Evolutionary conservation across 306 rosid genomes (phyloP).

Genomic region (Quercus rubra): DNA sequence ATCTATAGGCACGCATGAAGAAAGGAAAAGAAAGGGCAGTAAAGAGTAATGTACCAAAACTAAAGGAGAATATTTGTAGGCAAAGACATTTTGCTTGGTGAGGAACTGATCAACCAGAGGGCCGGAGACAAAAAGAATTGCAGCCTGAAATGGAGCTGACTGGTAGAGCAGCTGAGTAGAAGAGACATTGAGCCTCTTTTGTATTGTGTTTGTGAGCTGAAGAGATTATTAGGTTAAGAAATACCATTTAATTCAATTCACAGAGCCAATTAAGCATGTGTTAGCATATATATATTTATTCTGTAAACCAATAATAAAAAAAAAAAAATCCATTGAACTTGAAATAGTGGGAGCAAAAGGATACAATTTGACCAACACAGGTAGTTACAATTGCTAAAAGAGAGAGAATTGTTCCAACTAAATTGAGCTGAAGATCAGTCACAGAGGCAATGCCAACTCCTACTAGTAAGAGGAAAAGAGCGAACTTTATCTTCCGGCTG

Average conservation of each 20-base stretch:
- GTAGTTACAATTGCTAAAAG: conserved; percentile 89
- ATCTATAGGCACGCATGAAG: not conserved
- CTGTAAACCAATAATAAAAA: conserved; percentile 2
- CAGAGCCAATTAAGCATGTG: not conserved
- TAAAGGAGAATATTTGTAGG: conserved; percentile 69
- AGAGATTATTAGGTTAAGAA: conserved; percentile 49
- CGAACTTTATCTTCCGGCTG: conserved; percentile 78
- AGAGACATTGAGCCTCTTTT: conserved; percentile 88
- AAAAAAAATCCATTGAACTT: not conserved
- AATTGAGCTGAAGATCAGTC: conserved; percentile 95
- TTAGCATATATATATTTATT: not conserved
- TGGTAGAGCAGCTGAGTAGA: conserved; percentile 94
- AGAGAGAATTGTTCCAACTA: conserved; percentile 73
- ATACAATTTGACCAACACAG: conserved; percentile 95
- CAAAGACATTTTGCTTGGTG: conserved; percentile 78
- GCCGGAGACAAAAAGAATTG: conserved; percentile 88
- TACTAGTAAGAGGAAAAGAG: conserved; percentile 67
- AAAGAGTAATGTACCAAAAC: conserved; percentile 53
- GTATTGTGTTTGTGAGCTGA: conserved; percentile 97
- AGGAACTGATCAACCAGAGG: conserved; percentile 84
- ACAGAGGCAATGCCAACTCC: conserved; percentile 99
- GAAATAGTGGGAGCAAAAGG: conserved; percentile 32
- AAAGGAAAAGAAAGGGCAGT: not conserved
- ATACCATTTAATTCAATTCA: not conserved
- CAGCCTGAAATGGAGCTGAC: conserved; percentile 97